Evolutionary conservation across 768 basidiomycete species (phyloP).

Genomic region (Termitomyces eurrhizus): DNA sequence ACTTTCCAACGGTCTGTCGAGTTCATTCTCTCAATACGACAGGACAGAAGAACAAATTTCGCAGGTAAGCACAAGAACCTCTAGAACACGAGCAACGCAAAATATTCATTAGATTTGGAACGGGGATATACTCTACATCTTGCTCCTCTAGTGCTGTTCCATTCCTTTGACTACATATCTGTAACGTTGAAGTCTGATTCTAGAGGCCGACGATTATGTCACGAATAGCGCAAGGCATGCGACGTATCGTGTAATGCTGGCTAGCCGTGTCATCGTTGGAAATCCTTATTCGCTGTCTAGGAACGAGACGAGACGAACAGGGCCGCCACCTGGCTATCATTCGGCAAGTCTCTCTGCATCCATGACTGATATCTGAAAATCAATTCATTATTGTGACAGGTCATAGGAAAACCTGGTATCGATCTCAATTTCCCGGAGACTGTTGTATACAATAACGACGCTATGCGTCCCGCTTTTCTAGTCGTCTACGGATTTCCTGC

Average conservation of each 20-base stretch:
- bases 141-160: conserved; percentile 54
- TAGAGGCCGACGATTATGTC: conserved; percentile 68
- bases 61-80: conserved; percentile 28
- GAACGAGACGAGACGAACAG: conserved; percentile 44
- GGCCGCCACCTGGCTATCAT: conserved; percentile 55
- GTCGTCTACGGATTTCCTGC: conserved; percentile 51
- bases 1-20: background rate
- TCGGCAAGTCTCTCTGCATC: conserved; percentile 36
- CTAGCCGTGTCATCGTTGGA: conserved; percentile 64
- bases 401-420: conserved; percentile 58
- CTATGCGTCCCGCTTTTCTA: conserved; percentile 62
- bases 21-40: background rate
- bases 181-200: background rate
- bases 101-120: conserved; percentile 49
- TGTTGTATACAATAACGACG: conserved; percentile 63
- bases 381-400: conserved; percentile 25
- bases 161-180: background rate
- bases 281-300: conserved; percentile 45
- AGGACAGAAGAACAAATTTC: conserved; percentile 48
- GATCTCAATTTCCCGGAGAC: conserved; percentile 70
- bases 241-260: conserved; percentile 45
- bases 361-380: background rate
- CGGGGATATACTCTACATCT: conserved; percentile 62
- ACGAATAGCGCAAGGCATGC: conserved; percentile 38
- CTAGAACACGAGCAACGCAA: no score